Evolutionary conservation across 1,284 basidiomycete genomes (phyloP), one percentile per base, ranked within the genome.

Genomic region (Rhizopogon parksii): DNA sequence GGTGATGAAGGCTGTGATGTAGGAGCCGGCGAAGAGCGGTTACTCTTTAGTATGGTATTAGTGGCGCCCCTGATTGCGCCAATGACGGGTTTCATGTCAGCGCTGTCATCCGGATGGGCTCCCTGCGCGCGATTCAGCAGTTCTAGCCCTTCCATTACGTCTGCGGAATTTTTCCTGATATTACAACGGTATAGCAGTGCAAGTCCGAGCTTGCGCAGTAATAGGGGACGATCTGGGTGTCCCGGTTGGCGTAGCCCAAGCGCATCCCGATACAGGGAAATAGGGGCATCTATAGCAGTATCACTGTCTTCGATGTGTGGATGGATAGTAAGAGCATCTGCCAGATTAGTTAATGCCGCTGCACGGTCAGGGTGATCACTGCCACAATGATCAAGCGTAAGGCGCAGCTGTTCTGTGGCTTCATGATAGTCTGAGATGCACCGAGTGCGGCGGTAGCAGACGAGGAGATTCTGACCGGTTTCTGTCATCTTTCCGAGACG

Each of bases 261-360:
- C 12, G 42, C 42, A 4, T 43, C 27, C 12, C 59, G 5, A 46
- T 57, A 56, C 2, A 34, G 32, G 0, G 9, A 15, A 30, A 52
- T 50, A 15, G 46, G 17, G 1, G 3, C 19, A 1, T 12, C 34
- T 19, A 51, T 37, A 8, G 38, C 6, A 5, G 2, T 8, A 4
- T n/a, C 12, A 7, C 40, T 37, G 25, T 15, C 47, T 12, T 27
- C 37, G 15, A 24, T 17, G n/a, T 35, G 50, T 30, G 32, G 53
- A 2, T n/a, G 21, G 17, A 40, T 40, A n/a, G 42, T 49, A 2
- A 43, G 24, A 19, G 17, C 48, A n/a, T 27, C 49, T 0, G 56
- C 60, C 3, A 60, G 34, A 46, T 62, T 61, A 25, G 30, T 53
- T 1, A 58, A 40, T 6, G 36, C 55, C 2, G 40, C 42, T 1